Evolutionary conservation across 106 monocot genomes (phyloP), one percentile per base, ranked within the genome.

Genomic region (Chionographis japonica): DNA sequence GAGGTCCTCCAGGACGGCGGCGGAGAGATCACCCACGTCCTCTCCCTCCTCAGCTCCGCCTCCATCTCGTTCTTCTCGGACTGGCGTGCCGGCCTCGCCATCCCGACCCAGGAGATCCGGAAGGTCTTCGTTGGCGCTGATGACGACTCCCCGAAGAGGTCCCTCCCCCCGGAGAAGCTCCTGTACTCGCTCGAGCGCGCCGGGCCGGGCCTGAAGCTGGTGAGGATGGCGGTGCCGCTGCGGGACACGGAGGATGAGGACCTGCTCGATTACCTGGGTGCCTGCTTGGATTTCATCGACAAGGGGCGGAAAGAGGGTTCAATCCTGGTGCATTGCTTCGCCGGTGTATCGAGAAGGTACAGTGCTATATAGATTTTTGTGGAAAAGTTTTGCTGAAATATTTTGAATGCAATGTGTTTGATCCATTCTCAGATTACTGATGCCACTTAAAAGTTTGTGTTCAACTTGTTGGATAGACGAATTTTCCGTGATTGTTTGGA

Each of bases 11-110:
- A 52, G 36, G 65, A 54, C 40, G 72, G 75, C 41, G 27, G 68
- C 57, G 55, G 12, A 53, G 79, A 67, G 64, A 66, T 86, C 76
- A 90, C 86, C 8, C 86, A 90, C 71, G 70, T 90, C 4, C 81
- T 90, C 36, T 90, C 97, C n/a, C 80, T 92, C 59, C 82, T 92
- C 57, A 87, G 85, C 74, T 85, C 92, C 3, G 82, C 85, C 2
- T 87, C 97, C 46, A 75, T 92, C 56, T 90, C 97, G 36, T 92
- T 98, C 87, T 85, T 90, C 81, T 80, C 86, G 12, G 89, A 92
- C 3, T 90, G 90, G 87, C 74, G 72, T 36, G 40, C 88, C 2
- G 76, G 73, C 0, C 20, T 95, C 53, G 52, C 63, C 6, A 95
- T 95, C 42, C 69, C 72, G 41, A 80, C 84, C n/a, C 51, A 95